Percentiles rank a stretch among this genome's conserved stretches.
These are phyloP conservation scores for Penstemon barbatus DNA, from an alignment of 257 asterid species.

Conservation along the genomic window DNA sequence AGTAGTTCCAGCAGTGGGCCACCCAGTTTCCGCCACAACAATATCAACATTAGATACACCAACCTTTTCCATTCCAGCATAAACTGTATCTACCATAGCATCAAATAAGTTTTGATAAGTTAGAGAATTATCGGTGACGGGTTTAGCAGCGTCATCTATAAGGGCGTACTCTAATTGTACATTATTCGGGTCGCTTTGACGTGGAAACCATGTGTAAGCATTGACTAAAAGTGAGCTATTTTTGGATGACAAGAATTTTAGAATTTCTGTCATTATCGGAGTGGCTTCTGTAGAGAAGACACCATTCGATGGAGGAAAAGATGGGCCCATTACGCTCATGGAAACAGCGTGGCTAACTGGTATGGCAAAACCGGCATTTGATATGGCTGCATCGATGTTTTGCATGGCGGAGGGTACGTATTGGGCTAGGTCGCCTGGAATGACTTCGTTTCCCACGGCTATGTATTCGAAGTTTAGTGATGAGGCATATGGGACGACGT, in stretches of 20 bases:
- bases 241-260: constrained; percentile 20
- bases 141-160: background rate
- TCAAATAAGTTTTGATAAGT: constrained; percentile 38
- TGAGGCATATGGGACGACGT: constrained; percentile 31
- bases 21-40: constrained; percentile 50
- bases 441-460: constrained; percentile 21
- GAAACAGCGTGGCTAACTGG: constrained; percentile 41
- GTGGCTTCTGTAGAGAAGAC: constrained; percentile 2
- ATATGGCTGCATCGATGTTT: constrained; percentile 34
- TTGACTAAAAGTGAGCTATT: constrained; percentile 38
- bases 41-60: constrained; percentile 26
- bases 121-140: background rate
- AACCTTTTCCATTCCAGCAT: constrained; percentile 45
- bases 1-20: constrained; percentile 46
- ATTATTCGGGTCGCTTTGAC: constrained; percentile 24
- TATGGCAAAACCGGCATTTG: background rate
- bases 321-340: constrained; percentile 20
- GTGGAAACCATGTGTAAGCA: constrained; percentile 44
- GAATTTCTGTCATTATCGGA: constrained; percentile 23
- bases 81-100: constrained; percentile 42
- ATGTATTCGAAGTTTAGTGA: constrained; percentile 21
- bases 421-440: constrained; percentile 34
- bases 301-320: constrained; percentile 46
- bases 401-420: constrained; percentile 40
- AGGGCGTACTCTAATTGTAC: constrained; percentile 41